Evolutionary conservation across 2,329 filamentous ascomycete genomes (phyloP), one percentile per base, ranked within the genome.

Genomic region (Hortaea sp.): DNA sequence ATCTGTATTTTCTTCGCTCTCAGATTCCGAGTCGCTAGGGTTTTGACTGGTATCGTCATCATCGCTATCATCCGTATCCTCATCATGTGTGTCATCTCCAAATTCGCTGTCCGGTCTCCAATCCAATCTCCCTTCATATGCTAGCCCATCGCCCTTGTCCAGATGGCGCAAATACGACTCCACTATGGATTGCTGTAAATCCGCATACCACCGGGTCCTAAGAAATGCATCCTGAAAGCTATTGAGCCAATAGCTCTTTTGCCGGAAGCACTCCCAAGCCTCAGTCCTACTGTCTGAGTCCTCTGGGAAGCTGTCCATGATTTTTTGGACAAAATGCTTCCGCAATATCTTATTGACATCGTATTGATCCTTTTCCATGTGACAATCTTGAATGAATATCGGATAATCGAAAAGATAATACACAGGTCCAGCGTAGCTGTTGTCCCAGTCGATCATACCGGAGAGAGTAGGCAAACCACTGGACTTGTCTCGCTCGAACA

Each of bases 401-500:
- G 50, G 50, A 12, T 52, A 50, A 7, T 49, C 48, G 12, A 11
- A 47, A 2, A 51, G 34, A 28, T 46, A 47, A 44, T 54, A 52
- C 2, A 51, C 43, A 3, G 50, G 47, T 0, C 45, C 42, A 1
- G 47, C 45, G 7, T 42, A 41, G 20, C 32, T 44, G 38, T 40
- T 30, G 32, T 56, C 54, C 50, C 54, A 56, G 42, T 53, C 54
- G 35, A 56, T 53, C 31, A 54, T 29, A 13, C 10, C 37, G 37
- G 37, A 39, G 37, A 39, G 37, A 7, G 10, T 10, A 7, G 37
- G 37, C 7, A 6, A 37, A 50, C n/a, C n/a, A 20, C 9, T 13
- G 5, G 29, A 9, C 3, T 38, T 37, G 5, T 31, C 37, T 28
- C 38, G 32, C 31, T 28, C 20, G 32, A 49, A 39, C 2, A 52